Base-by-base conservation (phyloP, 2,329 filamentous ascomycete species). In the Aureobasidium sp. region DNA sequence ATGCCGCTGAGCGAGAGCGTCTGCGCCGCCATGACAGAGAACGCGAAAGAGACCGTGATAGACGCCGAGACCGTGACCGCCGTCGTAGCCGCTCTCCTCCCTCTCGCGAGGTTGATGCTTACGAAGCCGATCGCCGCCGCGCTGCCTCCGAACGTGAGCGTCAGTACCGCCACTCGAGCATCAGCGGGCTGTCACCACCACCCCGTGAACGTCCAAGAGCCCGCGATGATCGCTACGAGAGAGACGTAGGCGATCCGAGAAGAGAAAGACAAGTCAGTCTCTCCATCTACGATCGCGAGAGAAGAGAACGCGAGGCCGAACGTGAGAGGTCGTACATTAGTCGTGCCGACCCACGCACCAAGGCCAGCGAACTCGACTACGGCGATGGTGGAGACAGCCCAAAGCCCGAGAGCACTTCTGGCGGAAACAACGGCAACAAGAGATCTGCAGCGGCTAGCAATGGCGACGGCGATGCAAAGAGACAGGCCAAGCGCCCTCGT, bases 111-210 rank as follows among this genome's bases (percentile, higher is more conserved):
- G 84, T 85, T 63, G 92, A 99, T 76, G 85, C 90, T 25, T 99
- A 99, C 74, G 94, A 97, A 75, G 94, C 92, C 63, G 94, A 99
- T 72, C 86, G 94, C 66, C 88, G 91, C 69, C 94, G 93, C 74
- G 93, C 93, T 47, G 92, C 94, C 71, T 91, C 92, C 62, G 92
- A 96, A 72, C 88, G 95, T 52, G 95, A 97, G 77, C 88, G 92
- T 66, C 92, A 95, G 69, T 95, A 96, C 76, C 87, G 90, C 73
- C 95, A 94, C 76, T 81, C 85, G 48, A 86, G 83, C 71, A 52
- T 60, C 45, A 50, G 60, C 34, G 72, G 71, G 7, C 66, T 73
- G 9, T 71, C 71, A 7, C 71, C 72, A 29, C 71, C 71, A n/a
- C 71, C 71, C n/a, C 57, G 57, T n/a, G 62, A 62, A n/a, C 42